phyloP scores from a whole-genome alignment of 2,329 filamentous ascomycete genomes.

The Verticillium longisporum region DNA sequence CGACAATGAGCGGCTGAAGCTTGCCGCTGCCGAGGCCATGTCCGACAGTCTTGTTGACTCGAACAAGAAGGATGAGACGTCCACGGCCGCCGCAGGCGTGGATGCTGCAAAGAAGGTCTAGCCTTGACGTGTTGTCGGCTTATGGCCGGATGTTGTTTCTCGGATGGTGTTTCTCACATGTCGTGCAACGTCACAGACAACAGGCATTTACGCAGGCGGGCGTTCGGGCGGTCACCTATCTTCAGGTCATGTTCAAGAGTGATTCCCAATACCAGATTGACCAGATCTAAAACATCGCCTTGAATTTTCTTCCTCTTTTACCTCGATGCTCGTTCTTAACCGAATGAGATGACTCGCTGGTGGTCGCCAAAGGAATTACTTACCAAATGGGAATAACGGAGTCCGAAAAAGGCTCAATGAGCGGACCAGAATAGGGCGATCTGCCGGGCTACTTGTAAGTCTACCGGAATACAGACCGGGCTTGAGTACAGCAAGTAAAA shows the following conservation, averaged over 20 bases:
- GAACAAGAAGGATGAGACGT: conserved; percentile 14
- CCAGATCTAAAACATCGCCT: not conserved
- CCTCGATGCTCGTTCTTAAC: not conserved
- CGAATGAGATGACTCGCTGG: no score
- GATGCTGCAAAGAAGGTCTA: conserved; percentile 27
- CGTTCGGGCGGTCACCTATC: not conserved
- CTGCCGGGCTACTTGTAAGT: not conserved
- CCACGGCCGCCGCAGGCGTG: conserved; percentile 20
- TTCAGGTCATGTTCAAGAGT: not conserved
- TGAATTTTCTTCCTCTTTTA: no score
- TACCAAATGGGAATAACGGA: no score
- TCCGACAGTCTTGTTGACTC: conserved; percentile 44
- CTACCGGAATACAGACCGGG: not conserved
- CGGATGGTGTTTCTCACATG: not conserved
- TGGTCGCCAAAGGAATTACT: no score
- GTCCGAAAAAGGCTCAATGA: no score
- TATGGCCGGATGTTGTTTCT: not conserved
- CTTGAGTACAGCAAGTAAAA: not conserved
- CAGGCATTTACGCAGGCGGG: not conserved
- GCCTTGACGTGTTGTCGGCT: not conserved
- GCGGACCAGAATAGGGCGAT: no score
- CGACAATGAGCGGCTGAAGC: conserved; percentile 56
- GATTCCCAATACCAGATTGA: not conserved
- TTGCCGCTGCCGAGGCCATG: conserved; percentile 58
- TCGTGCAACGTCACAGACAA: not conserved